Percentiles rank a stretch among this genome's conserved stretches.
Conservation (phyloP, 2,329 filamentous ascomycete genomes). For the Ophioceras dolichostomum region DNA sequence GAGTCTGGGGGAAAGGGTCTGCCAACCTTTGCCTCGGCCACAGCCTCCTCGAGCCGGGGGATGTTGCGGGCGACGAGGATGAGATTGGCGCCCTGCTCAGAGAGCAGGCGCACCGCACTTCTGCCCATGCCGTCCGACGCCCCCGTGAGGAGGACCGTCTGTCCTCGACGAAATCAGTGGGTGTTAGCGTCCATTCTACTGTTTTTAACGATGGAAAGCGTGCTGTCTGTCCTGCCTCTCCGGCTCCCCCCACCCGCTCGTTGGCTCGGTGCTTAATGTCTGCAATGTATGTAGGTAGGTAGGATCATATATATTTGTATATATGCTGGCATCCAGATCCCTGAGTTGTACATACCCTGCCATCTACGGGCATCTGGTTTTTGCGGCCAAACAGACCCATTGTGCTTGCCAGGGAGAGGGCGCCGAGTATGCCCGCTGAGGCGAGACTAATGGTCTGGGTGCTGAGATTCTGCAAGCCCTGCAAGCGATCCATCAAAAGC, state of each 20-base stretch:
- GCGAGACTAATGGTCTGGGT: constrained; percentile 11
- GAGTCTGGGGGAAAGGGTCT: not conserved
- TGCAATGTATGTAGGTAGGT: too few relatives aligned
- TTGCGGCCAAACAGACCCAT: constrained; percentile 60
- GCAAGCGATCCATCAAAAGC: too few relatives aligned
- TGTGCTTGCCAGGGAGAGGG: constrained; percentile 19
- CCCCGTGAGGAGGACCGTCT: constrained; percentile 79
- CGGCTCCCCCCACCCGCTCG: too few relatives aligned
- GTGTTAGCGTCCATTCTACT: too few relatives aligned
- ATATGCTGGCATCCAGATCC: too few relatives aligned
- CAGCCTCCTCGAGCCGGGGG: constrained; percentile 58
- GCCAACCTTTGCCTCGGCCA: constrained; percentile 50
- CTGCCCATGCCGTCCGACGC: constrained; percentile 89
- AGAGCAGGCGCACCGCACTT: constrained; percentile 59
- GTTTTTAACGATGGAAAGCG: too few relatives aligned
- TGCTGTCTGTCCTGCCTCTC: too few relatives aligned
- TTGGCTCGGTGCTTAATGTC: too few relatives aligned
- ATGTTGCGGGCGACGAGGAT: constrained; percentile 73
- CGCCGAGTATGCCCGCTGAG: constrained; percentile 17
- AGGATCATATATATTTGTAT: too few relatives aligned
- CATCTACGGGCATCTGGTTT: constrained; percentile 75
- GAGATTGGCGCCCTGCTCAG: constrained; percentile 74
- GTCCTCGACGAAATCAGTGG: too few relatives aligned
- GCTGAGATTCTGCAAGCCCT: constrained; percentile 1
- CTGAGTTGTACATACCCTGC: constrained; percentile 62